Percentiles rank a stretch among this genome's conserved stretches.
Conservation (phyloP, 2,329 filamentous ascomycete genomes). For the Clarireedia hainanense region DNA sequence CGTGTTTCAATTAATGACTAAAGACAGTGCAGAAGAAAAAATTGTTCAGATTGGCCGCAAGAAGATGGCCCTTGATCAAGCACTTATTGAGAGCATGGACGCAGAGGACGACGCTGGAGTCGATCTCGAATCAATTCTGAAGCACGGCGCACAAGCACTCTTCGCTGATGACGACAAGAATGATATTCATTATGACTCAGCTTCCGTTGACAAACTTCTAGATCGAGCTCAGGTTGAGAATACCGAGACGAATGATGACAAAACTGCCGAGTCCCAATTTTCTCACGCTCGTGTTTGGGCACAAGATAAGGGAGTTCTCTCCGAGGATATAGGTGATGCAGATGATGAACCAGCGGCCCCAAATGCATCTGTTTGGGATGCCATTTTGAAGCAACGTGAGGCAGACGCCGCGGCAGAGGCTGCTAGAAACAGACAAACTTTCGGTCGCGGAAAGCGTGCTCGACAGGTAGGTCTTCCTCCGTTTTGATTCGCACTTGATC, state of each 20-base stretch:
- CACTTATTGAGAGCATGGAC: conserved; percentile 87
- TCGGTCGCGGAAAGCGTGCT: conserved; percentile 73
- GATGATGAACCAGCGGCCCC: conserved; percentile 46
- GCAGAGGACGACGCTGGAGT: conserved; percentile 69
- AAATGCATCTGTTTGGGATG: conserved; percentile 75
- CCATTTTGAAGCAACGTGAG: conserved; percentile 78
- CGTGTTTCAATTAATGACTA: conserved; percentile 90
- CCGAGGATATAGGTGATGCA: conserved; percentile 49
- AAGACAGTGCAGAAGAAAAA: conserved; percentile 83
- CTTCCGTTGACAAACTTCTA: conserved; percentile 82
- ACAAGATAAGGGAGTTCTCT: conserved; percentile 64
- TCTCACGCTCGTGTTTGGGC: conserved; percentile 89
- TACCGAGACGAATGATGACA: conserved; percentile 54
- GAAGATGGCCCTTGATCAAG: conserved; percentile 93
- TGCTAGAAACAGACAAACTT: conserved; percentile 59
- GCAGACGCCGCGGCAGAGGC: conserved; percentile 67
- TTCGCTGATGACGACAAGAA: conserved; percentile 69
- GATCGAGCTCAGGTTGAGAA: conserved; percentile 77
- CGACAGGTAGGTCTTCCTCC: conserved; percentile 21
- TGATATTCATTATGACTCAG: conserved; percentile 73
- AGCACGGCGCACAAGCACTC: conserved; percentile 77
- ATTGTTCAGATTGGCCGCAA: conserved; percentile 93
- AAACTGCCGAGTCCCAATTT: conserved; percentile 69
- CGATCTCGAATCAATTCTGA: conserved; percentile 81
- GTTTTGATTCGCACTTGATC: not conserved